These are phyloP conservation scores for Akanthomyces uredinophilus DNA, from an alignment of 2,329 filamentous ascomycete species.

Conservation along the genomic window DNA sequence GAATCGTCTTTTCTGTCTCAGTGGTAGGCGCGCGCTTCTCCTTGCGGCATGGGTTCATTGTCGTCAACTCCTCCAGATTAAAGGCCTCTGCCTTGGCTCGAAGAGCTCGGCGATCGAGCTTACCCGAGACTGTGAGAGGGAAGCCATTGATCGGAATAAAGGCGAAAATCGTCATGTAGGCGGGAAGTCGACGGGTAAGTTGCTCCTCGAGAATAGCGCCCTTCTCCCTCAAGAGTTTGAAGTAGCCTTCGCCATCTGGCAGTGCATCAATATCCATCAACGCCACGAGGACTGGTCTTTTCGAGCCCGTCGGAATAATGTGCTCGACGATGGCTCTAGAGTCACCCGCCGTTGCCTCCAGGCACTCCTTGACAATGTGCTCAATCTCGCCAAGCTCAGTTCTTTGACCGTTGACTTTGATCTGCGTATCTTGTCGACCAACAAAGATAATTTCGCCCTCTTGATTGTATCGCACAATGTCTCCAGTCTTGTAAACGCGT, in stretches of 20 bases:
- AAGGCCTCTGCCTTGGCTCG: conserved; percentile 34
- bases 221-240: conserved; percentile 22
- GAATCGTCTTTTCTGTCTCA: conserved; percentile 30
- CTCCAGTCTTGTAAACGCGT: conserved; percentile 41
- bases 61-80: conserved; percentile 31
- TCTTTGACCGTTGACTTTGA: conserved; percentile 57
- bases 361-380: conserved; percentile 34
- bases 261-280: conserved; percentile 25
- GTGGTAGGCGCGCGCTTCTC: conserved; percentile 30
- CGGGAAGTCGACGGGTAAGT: background rate
- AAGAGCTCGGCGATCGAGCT: conserved; percentile 39
- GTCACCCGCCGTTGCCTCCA: conserved; percentile 34
- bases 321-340: conserved; percentile 41
- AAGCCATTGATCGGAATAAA: conserved; percentile 37
- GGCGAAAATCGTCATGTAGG: conserved; percentile 38
- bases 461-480: conserved; percentile 37
- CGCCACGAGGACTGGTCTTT: conserved; percentile 36
- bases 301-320: conserved; percentile 36
- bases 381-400: conserved; percentile 49
- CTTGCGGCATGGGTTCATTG: conserved; percentile 18
- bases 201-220: conserved; percentile 14
- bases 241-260: conserved; percentile 11
- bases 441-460: conserved; percentile 38
- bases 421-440: conserved; percentile 55
- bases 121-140: conserved; percentile 38